A percentile compares a stretch with the other conserved stretches of the same genome.
Evolutionary conservation across 164 flowering plant genomes (phyloP).

Genomic region (Protea cynaroides): DNA sequence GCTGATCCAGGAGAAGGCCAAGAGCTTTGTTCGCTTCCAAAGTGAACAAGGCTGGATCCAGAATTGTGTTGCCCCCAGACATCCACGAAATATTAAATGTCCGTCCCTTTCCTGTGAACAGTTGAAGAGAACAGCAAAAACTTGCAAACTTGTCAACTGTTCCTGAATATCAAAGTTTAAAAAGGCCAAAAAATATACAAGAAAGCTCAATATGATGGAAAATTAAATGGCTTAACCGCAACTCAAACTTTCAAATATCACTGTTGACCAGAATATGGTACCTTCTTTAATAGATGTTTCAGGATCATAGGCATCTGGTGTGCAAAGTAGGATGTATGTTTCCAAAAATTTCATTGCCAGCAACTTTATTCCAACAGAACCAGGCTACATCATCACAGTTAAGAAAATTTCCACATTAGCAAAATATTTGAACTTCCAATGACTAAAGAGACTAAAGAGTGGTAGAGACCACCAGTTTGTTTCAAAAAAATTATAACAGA

Average conservation of each 20-base stretch:
- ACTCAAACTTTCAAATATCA: neutral
- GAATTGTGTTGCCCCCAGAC: conserved; percentile 61
- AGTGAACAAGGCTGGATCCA: conserved; percentile 48
- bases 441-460: too few relatives aligned
- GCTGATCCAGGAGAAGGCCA: conserved; percentile 48
- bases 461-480: too few relatives aligned
- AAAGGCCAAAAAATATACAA: neutral
- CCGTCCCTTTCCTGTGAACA: conserved; percentile 32
- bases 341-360: conserved; percentile 89
- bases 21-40: conserved; percentile 63
- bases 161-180: conserved; percentile 3
- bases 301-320: conserved; percentile 47
- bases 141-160: neutral
- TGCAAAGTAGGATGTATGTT: conserved; percentile 52
- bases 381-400: conserved; percentile 49
- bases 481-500: too few relatives aligned
- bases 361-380: conserved; percentile 56
- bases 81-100: conserved; percentile 69
- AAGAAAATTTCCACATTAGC: conserved; percentile 13
- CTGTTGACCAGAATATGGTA: too few relatives aligned
- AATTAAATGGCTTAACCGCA: neutral
- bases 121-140: conserved; percentile 11
- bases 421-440: neutral
- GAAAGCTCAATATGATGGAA: too few relatives aligned
- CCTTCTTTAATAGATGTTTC: conserved; percentile 49